A percentile compares a stretch with the other conserved stretches of the same genome.
Conservation (phyloP, 208 protist genomes). For the Leishmania tropica region DNA sequence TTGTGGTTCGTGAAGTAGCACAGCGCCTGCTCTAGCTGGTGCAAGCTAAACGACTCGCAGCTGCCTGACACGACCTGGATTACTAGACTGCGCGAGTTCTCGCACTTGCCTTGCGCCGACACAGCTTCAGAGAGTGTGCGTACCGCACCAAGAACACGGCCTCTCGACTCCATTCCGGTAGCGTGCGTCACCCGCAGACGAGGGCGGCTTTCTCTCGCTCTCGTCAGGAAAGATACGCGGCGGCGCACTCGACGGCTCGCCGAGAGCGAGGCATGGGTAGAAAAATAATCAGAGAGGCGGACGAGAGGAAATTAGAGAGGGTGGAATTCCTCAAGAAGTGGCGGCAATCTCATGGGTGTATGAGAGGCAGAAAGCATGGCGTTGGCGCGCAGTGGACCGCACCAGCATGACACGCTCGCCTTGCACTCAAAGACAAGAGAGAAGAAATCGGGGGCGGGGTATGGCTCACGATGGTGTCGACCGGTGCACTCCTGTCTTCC, state of each 20-base stretch:
- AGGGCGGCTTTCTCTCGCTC: not conserved
- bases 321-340: not conserved
- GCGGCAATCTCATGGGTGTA: too few relatives aligned
- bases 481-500: not conserved
- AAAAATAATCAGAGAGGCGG: not conserved
- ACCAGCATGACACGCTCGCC: too few relatives aligned
- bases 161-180: conserved; percentile 20
- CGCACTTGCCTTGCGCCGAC: conserved; percentile 32
- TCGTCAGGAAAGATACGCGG: not conserved
- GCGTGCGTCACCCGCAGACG: not conserved
- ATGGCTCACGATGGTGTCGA: not conserved
- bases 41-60: conserved; percentile 45
- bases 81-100: conserved; percentile 40
- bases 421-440: not conserved
- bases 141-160: conserved; percentile 75
- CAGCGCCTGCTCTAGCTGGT: conserved; percentile 62
- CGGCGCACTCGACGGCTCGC: not conserved
- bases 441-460: not conserved
- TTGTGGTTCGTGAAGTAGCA: conserved; percentile 82
- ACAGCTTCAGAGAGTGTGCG: conserved; percentile 66
- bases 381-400: not conserved
- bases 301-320: not conserved
- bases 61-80: conserved; percentile 38
- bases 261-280: conserved; percentile 6
- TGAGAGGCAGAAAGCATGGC: not conserved